Conservation (phyloP, 192 early-diverging fungal genomes). For the Coemansia sp. region DNA sequence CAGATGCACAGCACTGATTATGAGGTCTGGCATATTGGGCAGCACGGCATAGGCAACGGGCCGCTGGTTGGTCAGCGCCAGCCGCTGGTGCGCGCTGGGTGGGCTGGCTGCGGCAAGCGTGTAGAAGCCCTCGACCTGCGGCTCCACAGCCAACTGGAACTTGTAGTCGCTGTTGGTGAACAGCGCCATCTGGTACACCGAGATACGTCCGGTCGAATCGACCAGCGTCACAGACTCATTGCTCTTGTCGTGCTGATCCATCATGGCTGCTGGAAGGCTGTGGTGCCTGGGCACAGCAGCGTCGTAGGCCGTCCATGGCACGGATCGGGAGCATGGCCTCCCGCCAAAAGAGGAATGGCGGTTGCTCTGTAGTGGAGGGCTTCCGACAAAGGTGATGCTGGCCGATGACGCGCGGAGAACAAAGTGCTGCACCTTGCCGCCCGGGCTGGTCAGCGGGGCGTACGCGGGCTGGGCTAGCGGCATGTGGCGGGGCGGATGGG, state of each 20-base stretch:
- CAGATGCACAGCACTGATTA: conserved; percentile 32
- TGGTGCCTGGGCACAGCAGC: too few species aligned
- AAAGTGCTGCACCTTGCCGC: conserved; percentile 40
- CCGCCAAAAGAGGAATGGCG: not conserved
- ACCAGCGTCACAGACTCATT: conserved; percentile 27
- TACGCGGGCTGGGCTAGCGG: conserved; percentile 16
- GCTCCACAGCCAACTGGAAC: conserved; percentile 33
- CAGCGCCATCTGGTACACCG: conserved; percentile 24
- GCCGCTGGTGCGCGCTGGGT: conserved; percentile 29
- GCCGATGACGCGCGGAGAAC: conserved; percentile 28
- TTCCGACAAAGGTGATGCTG: conserved; percentile 35
- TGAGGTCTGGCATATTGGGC: conserved; percentile 17
- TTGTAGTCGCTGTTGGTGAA: conserved; percentile 22
- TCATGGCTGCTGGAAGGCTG: too few species aligned
- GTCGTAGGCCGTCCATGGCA: not conserved
- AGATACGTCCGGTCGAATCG: conserved; percentile 25
- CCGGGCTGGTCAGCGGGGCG: conserved; percentile 23
- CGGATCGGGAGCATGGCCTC: not conserved
- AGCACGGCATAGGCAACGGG: conserved; percentile 26
- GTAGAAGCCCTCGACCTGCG: conserved; percentile 28
- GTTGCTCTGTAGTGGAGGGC: too few species aligned
- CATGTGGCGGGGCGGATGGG: conserved; percentile 64
- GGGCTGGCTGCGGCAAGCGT: conserved; percentile 30
- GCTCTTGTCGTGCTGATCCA: not conserved
- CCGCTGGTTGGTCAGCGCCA: conserved; percentile 14